Conservation (phyloP, 2,329 filamentous ascomycete species). For the Thielaviopsis punctulata region DNA sequence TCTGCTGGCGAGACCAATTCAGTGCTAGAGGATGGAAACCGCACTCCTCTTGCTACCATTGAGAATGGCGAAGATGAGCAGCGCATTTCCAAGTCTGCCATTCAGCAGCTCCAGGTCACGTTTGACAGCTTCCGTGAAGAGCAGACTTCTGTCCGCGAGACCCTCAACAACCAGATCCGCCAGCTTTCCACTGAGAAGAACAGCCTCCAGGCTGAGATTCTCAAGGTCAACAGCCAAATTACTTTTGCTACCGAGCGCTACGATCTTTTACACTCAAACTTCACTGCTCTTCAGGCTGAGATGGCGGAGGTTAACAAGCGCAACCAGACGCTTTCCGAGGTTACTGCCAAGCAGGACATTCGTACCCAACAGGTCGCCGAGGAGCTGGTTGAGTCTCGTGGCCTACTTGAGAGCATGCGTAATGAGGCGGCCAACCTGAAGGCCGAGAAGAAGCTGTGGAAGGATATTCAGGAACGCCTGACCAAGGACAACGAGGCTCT, state of each 20-base stretch:
- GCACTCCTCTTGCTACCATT: conserved; percentile 39
- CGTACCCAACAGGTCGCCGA: conserved; percentile 83
- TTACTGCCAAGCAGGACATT: conserved; percentile 75
- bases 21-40: conserved; percentile 53
- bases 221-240: conserved; percentile 64
- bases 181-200: conserved; percentile 68
- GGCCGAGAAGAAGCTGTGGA: conserved; percentile 88
- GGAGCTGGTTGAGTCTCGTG: conserved; percentile 74
- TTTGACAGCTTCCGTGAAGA: conserved; percentile 85
- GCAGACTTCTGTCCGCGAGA: conserved; percentile 60
- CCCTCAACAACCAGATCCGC: conserved; percentile 72
- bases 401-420: conserved; percentile 67
- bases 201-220: conserved; percentile 64
- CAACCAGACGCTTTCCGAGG: conserved; percentile 58
- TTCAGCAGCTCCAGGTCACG: conserved; percentile 76
- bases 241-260: conserved; percentile 68
- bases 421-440: conserved; percentile 87
- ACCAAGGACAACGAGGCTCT: conserved; percentile 76
- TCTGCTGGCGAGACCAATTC: conserved; percentile 45
- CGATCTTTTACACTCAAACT: conserved; percentile 80
- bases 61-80: conserved; percentile 41
- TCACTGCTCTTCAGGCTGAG: conserved; percentile 64
- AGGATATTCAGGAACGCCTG: conserved; percentile 76
- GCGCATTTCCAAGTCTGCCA: conserved; percentile 45
- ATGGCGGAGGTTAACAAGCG: conserved; percentile 77